Base-by-base conservation (phyloP, 352 stramenopile species). In the Thraustochytrium sp. region DNA sequence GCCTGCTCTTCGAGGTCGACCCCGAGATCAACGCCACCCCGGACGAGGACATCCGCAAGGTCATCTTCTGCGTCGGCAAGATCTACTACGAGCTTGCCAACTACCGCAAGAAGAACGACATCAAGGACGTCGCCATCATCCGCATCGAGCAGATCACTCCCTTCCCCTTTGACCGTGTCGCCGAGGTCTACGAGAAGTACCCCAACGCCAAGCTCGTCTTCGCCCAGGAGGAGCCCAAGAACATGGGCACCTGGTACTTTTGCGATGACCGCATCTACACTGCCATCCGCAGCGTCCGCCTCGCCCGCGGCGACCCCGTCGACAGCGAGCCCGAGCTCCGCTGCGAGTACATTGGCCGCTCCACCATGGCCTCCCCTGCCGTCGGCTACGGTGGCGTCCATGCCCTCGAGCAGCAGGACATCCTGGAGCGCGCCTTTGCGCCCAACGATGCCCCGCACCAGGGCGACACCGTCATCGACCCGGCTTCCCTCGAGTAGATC, bases 171-270 rank as follows among this genome's bases (percentile, higher is more conserved):
- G 89, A 98, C 74, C 90, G 48, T 48, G 91, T 99, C 51, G 96
- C 95, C 16, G 86, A 92, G n/a, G 93, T 91, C 75, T 90, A 92
- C 18, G 87, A 88, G 36, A 89, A 90, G 56, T 99, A 99, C 86
- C 87, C 90, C 9, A 98, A 99, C 82, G 97, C 96, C 16, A 87
- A 97, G 80, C 88, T 99, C 40, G 89, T 98, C 34, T 99, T 94
- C 94, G 91, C 94, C 18, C 97, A 99, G 87, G 97, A 99, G 87
- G 97, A 98, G 85, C 95, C 93, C 29, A 98, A 98, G 88, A 99
- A 99, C 87, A 98, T 98, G 95, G 97, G 97, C 26, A 91, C 93
- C 36, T 99, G 96, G 88, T 89, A 13, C 98, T 97, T 80, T 89
- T 97, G 5, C 38, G 87, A 88, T 40, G 94, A 95, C 64, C 92